phyloP scores from a whole-genome alignment of 2,329 filamentous ascomycete species.

The Acephala macrosclerotiorum region DNA sequence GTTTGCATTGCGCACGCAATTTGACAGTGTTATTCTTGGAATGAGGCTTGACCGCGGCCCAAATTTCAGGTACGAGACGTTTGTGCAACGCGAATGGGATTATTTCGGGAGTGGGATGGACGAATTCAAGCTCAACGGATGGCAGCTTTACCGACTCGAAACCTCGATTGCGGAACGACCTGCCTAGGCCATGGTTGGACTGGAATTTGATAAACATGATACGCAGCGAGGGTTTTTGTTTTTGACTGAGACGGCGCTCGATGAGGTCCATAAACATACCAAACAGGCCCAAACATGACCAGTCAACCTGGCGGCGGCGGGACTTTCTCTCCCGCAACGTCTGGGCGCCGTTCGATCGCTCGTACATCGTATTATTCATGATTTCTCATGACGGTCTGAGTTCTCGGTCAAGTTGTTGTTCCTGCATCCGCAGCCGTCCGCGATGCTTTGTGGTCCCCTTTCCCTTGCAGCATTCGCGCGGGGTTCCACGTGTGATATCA shows the following conservation, averaged over 20 bases:
- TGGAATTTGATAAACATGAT: not conserved
- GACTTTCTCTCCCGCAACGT: conserved; percentile 5
- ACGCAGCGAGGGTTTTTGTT: not conserved
- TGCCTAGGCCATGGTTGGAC: not conserved
- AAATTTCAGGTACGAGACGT: conserved; percentile 17
- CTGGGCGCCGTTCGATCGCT: conserved; percentile 5
- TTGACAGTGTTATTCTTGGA: conserved; percentile 23
- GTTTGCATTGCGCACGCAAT: conserved; percentile 22
- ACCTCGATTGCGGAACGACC: not conserved
- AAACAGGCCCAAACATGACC: not conserved
- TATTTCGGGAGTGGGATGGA: not conserved
- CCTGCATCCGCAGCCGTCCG: not conserved
- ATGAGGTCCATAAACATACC: not conserved
- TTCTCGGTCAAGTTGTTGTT: conserved; percentile 1
- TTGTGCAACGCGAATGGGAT: conserved; percentile 2
- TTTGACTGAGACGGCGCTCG: not conserved
- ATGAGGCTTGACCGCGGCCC: conserved; percentile 20
- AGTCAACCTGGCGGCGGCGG: not conserved
- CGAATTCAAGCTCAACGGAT: not conserved
- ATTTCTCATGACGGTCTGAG: not conserved
- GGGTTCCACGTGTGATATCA: conserved; percentile 1
- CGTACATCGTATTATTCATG: conserved; percentile 4
- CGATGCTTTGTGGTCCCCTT: not conserved
- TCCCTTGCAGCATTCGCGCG: not conserved
- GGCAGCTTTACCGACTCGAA: not conserved